Conservation (phyloP, 768 basidiomycete genomes). For the Mycena capillaripes region DNA sequence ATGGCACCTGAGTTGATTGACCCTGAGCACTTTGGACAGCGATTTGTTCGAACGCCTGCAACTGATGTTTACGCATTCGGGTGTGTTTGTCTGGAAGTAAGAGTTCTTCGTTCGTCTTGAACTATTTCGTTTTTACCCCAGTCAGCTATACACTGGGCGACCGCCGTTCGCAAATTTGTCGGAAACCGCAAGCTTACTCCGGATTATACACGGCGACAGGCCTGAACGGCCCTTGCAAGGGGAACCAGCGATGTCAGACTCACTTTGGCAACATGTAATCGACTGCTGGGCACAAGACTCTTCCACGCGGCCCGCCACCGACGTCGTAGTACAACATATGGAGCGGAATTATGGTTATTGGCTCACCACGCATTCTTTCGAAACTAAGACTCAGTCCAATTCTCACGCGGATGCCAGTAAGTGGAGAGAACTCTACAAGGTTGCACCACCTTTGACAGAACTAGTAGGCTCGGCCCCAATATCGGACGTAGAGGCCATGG, state of each 20-base stretch:
- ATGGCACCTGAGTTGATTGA: slow-evolving; percentile 49
- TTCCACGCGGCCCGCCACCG: not conserved
- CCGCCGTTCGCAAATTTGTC: slow-evolving; percentile 22
- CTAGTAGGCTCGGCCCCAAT: not conserved
- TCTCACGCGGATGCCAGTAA: not conserved
- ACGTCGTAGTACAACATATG: not conserved
- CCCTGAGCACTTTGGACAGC: slow-evolving; percentile 43
- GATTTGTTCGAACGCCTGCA: slow-evolving; percentile 42
- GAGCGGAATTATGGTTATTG: not conserved
- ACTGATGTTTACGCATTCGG: slow-evolving; percentile 52
- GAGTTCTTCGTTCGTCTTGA: not conserved
- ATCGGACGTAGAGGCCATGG: slow-evolving; percentile 77
- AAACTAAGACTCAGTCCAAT: not conserved
- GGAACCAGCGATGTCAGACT: slow-evolving; percentile 6
- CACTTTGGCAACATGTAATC: slow-evolving; percentile 13
- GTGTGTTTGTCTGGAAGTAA: slow-evolving; percentile 51
- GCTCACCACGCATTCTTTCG: not conserved
- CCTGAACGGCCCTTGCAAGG: slow-evolving; percentile 16
- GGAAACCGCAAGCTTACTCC: slow-evolving; percentile 14
- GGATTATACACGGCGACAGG: slow-evolving; percentile 18
- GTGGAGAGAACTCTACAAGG: not conserved
- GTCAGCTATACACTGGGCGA: slow-evolving; percentile 30
- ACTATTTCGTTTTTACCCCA: too few relatives aligned
- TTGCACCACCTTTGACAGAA: not conserved
- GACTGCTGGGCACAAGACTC: slow-evolving; percentile 15